Conservation (phyloP, 345 rosid species). For the Gossypium turneri region DNA sequence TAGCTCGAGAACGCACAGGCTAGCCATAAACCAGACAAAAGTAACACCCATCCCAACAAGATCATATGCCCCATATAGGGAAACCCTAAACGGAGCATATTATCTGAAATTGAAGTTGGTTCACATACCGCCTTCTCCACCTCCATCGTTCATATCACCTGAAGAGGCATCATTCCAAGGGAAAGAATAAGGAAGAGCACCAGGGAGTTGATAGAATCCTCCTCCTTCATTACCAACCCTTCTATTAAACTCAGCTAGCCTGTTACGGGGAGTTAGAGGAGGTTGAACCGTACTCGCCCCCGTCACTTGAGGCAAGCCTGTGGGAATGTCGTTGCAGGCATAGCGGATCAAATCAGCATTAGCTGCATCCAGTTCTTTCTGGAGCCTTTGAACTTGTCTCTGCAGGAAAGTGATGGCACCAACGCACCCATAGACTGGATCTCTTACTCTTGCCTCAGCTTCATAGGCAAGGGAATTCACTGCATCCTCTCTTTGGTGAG, state of each 20-base stretch:
- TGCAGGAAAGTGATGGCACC: conserved; percentile 90
- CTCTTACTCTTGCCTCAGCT: conserved; percentile 91
- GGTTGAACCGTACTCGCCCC: conserved; percentile 25
- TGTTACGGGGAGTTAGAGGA: conserved; percentile 28
- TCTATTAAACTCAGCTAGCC: conserved; percentile 22
- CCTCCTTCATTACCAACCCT: conserved; percentile 33
- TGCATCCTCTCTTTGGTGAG: conserved; percentile 93
- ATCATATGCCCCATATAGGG: conserved; percentile 10
- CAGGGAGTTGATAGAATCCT: conserved; percentile 21
- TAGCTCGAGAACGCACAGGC: conserved; percentile 31
- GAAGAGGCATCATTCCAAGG: conserved; percentile 47
- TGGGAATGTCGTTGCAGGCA: conserved; percentile 40
- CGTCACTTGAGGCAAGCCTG: conserved; percentile 28
- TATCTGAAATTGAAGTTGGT: background rate
- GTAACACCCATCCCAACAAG: conserved; percentile 14
- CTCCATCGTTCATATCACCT: conserved; percentile 48
- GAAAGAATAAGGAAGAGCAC: conserved; percentile 33
- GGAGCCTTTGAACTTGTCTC: conserved; percentile 83
- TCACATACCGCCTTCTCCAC: conserved; percentile 59
- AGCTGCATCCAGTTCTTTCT: conserved; percentile 84
- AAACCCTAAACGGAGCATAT: conserved; percentile 32
- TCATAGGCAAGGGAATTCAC: conserved; percentile 91
- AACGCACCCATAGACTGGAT: conserved; percentile 88
- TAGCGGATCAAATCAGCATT: conserved; percentile 76
- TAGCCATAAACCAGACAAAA: conserved; percentile 34